Evolutionary conservation across 1,284 basidiomycete species (phyloP), one percentile per base, ranked within the genome.

Genomic region (Hemileia vastatrix): DNA sequence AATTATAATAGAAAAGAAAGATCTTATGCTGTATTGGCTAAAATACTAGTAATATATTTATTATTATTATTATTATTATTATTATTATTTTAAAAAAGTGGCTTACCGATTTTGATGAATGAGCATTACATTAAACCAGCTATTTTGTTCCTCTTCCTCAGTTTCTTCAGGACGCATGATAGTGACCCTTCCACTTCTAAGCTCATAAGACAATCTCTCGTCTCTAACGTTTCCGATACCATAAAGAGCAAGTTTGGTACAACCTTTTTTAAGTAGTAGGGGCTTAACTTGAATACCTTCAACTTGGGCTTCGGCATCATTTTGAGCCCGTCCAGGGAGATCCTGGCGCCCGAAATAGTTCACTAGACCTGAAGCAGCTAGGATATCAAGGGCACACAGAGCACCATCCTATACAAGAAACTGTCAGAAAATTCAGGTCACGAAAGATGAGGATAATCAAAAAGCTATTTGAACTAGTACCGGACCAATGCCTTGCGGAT

Each of bases 161-260:
- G 66, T 63, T 76, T 95, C 87, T 55, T 80, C 80, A 0, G 94
- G 95, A 84, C 93, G 89, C 76, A 85, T 96, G 91, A 98, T 94
- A 68, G 87, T 83, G 18, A 99, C 91, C 21, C 93, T 83, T 72
- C 94, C 94, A 69, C 88, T 90, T 58, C 90, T 80, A 45, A 98
- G 81, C 77, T 99, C 94, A 71, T 90, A 93, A 74, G 96, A 90
- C 86, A 98, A 90, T 40, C 95, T 81, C 66, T 88, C 85, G 75
- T 98, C 95, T 73, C 93, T 93, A 72, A 98, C 86, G 72, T 99
- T 98, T 31, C 95, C 94, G 57, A 97, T 84, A 0, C 94, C 94
- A 75, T 97, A 98, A 68, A 99, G 77, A 0, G 88, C 93, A 0
- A 98, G 81, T 57, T 84, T 81, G 0, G 91, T 92, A 32, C 79